Evolutionary conservation across 2,329 filamentous ascomycete species (phyloP).

Genomic region (Fusarium agapanthi): DNA sequence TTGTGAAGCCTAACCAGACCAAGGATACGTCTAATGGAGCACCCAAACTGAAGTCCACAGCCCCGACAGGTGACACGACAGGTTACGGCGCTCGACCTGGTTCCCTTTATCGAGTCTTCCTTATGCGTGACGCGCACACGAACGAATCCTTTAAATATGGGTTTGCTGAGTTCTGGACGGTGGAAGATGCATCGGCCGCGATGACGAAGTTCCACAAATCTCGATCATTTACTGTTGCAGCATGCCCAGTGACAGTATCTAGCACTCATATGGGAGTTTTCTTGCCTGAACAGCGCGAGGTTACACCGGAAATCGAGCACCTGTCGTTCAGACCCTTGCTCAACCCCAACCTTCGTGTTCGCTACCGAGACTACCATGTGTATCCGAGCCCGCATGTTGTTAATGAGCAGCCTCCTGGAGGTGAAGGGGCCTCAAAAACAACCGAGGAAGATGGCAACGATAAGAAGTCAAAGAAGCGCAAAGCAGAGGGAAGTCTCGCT

Average conservation of each 20-base stretch:
- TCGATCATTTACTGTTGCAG: conserved; percentile 80
- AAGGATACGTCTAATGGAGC: conserved; percentile 55
- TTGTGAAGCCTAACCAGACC: conserved; percentile 62
- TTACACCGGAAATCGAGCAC: conserved; percentile 62
- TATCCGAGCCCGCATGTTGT: conserved; percentile 74
- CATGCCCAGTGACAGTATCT: conserved; percentile 73
- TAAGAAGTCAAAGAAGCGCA: conserved; percentile 63
- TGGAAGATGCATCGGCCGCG: conserved; percentile 79
- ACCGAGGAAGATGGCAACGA: conserved; percentile 42
- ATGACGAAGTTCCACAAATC: conserved; percentile 75
- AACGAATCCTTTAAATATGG: conserved; percentile 83
- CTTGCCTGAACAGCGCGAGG: conserved; percentile 72
- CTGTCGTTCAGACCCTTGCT: conserved; percentile 76
- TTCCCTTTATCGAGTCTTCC: conserved; percentile 78
- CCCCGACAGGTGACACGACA: conserved; percentile 61
- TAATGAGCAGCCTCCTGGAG: conserved; percentile 57
- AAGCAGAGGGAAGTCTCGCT: conserved; percentile 53
- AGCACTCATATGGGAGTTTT: conserved; percentile 90
- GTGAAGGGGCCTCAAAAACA: conserved; percentile 42
- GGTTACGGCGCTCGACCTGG: conserved; percentile 76
- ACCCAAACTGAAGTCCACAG: conserved; percentile 67
- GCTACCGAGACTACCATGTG: conserved; percentile 79
- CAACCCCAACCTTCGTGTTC: conserved; percentile 72
- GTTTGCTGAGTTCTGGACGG: conserved; percentile 82
- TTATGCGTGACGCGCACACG: conserved; percentile 76